Evolutionary conservation across 768 basidiomycete species (phyloP).

Genomic region (Auricularia sp.): DNA sequence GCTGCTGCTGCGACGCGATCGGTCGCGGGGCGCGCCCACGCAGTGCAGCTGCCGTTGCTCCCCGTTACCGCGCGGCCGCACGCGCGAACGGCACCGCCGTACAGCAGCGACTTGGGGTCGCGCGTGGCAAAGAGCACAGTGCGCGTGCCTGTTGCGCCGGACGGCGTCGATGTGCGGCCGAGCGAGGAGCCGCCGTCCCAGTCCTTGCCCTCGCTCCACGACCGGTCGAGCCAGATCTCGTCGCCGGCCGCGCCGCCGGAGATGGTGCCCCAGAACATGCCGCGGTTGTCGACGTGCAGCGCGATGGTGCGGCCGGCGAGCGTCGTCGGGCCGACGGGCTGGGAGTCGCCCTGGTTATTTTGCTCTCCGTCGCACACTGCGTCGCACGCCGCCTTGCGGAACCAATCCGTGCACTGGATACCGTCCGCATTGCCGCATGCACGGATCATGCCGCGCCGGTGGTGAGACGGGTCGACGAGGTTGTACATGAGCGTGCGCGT

Average conservation of each 20-base stretch:
- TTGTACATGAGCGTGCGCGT: neutral
- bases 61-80: neutral
- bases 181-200: neutral
- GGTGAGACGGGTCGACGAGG: neutral
- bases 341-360: neutral
- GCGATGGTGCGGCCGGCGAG: neutral
- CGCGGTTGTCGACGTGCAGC: neutral
- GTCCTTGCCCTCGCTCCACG: neutral
- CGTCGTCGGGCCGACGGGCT: neutral
- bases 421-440: neutral
- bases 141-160: neutral
- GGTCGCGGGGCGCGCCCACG: neutral
- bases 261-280: neutral
- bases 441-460: neutral
- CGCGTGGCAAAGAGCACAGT: neutral
- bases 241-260: neutral
- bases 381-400: neutral
- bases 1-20: neutral
- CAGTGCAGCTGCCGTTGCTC: neutral
- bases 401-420: neutral
- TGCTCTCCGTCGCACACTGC: neutral
- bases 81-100: neutral
- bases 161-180: neutral
- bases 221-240: neutral
- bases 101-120: neutral